phyloP scores from a whole-genome alignment of 2,329 filamentous ascomycete species.

The Ophiosphaerella korrae region DNA sequence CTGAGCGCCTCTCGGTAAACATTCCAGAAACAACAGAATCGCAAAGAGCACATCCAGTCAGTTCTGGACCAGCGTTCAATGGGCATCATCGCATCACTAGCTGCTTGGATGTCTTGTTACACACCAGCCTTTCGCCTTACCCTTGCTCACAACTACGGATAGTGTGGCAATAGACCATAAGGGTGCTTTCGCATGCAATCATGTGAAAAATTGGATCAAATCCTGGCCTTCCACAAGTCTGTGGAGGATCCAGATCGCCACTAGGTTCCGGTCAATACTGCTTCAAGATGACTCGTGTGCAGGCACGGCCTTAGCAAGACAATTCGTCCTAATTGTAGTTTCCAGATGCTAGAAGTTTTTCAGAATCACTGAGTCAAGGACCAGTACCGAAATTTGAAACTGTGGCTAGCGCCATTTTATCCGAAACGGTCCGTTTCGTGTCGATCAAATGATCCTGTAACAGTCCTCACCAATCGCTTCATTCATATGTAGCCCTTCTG shows the following conservation, averaged over 20 bases:
- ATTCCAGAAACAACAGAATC: conserved; percentile 8
- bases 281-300: not conserved
- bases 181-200: not conserved
- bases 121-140: not conserved
- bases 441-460: not conserved
- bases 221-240: not conserved
- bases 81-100: conserved; percentile 20
- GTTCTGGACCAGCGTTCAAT: conserved; percentile 7
- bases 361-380: not conserved
- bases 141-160: not conserved
- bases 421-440: not conserved
- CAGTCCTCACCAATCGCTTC: not conserved
- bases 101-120: not conserved
- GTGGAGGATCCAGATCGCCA: not conserved
- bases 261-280: not conserved
- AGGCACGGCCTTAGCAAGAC: not conserved
- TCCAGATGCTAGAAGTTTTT: not conserved
- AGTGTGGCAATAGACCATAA: not conserved
- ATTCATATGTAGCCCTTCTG: not conserved
- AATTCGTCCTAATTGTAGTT: not conserved
- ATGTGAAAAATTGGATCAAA: too few relatives aligned
- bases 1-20: conserved; percentile 7
- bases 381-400: not conserved
- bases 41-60: conserved; percentile 2
- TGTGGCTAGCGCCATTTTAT: not conserved